Base-by-base conservation (phyloP, 1,139 yeast species). In the Entelexis paramagnoliae region DNA sequence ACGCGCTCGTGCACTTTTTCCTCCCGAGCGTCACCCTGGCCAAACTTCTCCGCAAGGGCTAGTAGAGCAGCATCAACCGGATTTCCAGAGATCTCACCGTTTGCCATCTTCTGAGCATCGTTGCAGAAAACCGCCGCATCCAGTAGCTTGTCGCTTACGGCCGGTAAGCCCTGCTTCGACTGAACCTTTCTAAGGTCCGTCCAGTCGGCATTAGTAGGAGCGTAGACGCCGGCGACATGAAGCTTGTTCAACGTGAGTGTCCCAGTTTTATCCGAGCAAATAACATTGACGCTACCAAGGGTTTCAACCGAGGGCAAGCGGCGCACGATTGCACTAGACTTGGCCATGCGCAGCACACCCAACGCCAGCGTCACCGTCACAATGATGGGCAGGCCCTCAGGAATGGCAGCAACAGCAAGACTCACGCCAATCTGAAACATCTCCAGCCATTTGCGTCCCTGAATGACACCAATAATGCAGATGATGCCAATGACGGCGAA, bases 371-470 rank as follows among this genome's bases (percentile, higher is more conserved):
- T 91, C 6, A 91, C 97, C 4, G 97, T 89, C 43, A 91, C 97
- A 65, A 91, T 89, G 62, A 91, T 89, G 0, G 97, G 97, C 59
- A 91, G 75, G 52, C 97, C 97, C 68, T 91, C 98, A 4, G 98
- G 98, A 60, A 91, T 89, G 2, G 97, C 97, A 47, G 98, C 98
- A 14, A 91, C 97, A 0, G 97, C 97, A 58, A 91, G 74, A 2
- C 96, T 87, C 11, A 91, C 97, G 1, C 96, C 86, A 55, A 91
- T 88, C 65, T 91, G 96, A 69, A 91, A 89, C 96, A 91, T 91
- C 58, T 89, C 97, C 55, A 91, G 74, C 95, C 96, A 87, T 10
- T 85, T 76, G 57, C 94, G 82, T 49, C 97, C 97, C 70, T 89
- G 95, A 48, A 85, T 52, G 22, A 91, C 75, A 53, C 97, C 98